phyloP scores from a whole-genome alignment of 306 rosid genomes.

The Cucurbita maxima region DNA sequence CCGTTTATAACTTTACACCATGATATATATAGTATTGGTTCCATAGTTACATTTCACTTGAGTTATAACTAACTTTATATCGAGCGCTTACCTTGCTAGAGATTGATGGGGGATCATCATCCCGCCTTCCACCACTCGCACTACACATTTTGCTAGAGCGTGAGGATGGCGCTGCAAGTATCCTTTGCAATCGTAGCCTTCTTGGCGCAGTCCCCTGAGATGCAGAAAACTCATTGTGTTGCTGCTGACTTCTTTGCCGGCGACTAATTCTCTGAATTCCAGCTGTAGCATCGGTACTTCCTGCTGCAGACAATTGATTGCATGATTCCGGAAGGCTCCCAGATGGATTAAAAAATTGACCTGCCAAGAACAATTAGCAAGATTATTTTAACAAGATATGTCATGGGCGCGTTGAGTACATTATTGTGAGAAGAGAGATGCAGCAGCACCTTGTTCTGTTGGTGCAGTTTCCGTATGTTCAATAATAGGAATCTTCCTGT shows the following conservation, averaged over 20 bases:
- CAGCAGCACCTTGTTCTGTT: slow-evolving; percentile 14
- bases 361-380: slow-evolving; percentile 18
- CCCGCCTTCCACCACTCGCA: slow-evolving; percentile 1
- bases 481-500: slow-evolving; percentile 15
- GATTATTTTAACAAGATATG: neutral
- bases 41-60: slow-evolving; percentile 3
- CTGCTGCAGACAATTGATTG: slow-evolving; percentile 10
- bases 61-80: neutral
- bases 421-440: neutral
- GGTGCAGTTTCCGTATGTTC: slow-evolving; percentile 5
- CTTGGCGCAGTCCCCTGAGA: slow-evolving; percentile 42
- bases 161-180: neutral
- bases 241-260: slow-evolving; percentile 12
- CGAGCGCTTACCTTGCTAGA: slow-evolving; percentile 25
- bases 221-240: neutral
- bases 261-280: slow-evolving; percentile 33
- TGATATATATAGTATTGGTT: neutral
- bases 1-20: neutral
- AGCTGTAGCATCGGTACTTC: slow-evolving; percentile 9
- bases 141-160: slow-evolving; percentile 1
- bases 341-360: slow-evolving; percentile 7
- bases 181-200: slow-evolving; percentile 29
- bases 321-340: slow-evolving; percentile 17
- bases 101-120: slow-evolving; percentile 26
- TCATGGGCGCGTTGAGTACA: neutral